Percentiles rank a stretch among this genome's conserved stretches.
Conservation (phyloP, 306 rosid genomes). For the Boehmeria nivea region DNA sequence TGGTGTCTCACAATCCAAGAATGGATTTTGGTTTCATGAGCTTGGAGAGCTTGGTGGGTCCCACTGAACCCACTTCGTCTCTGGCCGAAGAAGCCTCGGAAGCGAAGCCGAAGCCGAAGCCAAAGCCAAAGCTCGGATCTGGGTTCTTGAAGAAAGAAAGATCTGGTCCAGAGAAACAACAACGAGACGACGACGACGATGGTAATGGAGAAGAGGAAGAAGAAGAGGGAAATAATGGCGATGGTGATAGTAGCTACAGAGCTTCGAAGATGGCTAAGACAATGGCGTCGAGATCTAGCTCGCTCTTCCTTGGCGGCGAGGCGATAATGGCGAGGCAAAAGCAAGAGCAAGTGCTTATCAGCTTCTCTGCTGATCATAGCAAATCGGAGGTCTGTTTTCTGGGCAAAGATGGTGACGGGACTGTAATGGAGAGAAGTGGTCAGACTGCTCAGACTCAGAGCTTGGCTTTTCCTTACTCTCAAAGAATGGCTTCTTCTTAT, state of each 20-base stretch:
- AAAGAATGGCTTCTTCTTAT: constrained; percentile 17
- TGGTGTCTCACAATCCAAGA: constrained; percentile 16
- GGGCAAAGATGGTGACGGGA: constrained; percentile 22
- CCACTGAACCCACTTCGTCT: constrained; percentile 11
- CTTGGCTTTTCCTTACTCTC: constrained; percentile 29
- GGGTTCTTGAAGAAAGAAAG: constrained; percentile 32
- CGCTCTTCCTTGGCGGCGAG: neutral
- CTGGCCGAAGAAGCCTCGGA: no score
- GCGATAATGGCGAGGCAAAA: neutral
- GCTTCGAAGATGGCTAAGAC: neutral
- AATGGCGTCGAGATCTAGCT: constrained; percentile 28
- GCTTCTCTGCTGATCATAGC: constrained; percentile 37
- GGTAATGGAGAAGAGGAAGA: neutral
- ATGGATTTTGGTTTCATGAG: constrained; percentile 46
- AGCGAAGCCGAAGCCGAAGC: constrained; percentile 26
- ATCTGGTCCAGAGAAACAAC: constrained; percentile 22
- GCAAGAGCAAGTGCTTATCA: constrained; percentile 42
- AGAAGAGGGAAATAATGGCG: neutral
- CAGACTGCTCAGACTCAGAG: no score
- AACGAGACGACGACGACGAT: no score
- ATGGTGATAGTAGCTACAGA: neutral
- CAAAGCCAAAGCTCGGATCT: constrained; percentile 37
- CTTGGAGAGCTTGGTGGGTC: constrained; percentile 35
- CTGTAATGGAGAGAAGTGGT: no score
- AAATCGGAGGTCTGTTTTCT: constrained; percentile 28